These are phyloP conservation scores for Rubroboletus pulcherrimus DNA, from an alignment of 768 basidiomycete species.

Conservation along the genomic window DNA sequence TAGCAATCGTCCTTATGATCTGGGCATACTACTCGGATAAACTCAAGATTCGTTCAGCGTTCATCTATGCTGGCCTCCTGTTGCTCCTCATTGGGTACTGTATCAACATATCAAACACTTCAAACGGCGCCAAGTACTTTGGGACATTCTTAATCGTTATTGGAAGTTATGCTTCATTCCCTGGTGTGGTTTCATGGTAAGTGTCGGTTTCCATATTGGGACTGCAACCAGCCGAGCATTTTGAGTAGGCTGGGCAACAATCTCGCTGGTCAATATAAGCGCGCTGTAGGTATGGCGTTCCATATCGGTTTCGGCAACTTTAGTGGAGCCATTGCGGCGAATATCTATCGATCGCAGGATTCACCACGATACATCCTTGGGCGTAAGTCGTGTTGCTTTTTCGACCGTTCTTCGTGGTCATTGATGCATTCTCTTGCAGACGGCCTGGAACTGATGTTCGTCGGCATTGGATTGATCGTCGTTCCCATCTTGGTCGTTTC, in stretches of 20 bases:
- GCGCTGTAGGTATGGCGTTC: constrained; percentile 62
- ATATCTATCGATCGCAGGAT: constrained; percentile 58
- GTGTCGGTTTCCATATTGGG: constrained; percentile 14
- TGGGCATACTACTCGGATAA: constrained; percentile 61
- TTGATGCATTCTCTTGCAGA: constrained; percentile 34
- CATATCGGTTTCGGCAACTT: constrained; percentile 55
- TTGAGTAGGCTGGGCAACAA: constrained; percentile 48
- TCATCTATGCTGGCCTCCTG: constrained; percentile 49
- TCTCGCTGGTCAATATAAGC: constrained; percentile 61
- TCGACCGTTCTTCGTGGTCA: not conserved
- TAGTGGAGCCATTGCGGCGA: constrained; percentile 58
- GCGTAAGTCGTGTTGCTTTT: constrained; percentile 39
- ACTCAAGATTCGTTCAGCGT: constrained; percentile 50
- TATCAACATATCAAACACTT: constrained; percentile 56
- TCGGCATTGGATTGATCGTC: constrained; percentile 57
- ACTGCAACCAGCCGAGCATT: not conserved
- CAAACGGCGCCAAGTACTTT: constrained; percentile 61
- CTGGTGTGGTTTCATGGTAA: constrained; percentile 61
- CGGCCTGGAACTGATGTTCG: constrained; percentile 62
- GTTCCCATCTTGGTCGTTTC: constrained; percentile 45
- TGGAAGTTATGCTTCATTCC: constrained; percentile 55
- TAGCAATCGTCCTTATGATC: constrained; percentile 49
- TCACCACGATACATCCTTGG: constrained; percentile 59
- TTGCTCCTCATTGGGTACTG: constrained; percentile 56
- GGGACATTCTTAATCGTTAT: constrained; percentile 66